Evolutionary conservation across 2,329 filamentous ascomycete species (phyloP).

Genomic region (Fusarium floridanum): DNA sequence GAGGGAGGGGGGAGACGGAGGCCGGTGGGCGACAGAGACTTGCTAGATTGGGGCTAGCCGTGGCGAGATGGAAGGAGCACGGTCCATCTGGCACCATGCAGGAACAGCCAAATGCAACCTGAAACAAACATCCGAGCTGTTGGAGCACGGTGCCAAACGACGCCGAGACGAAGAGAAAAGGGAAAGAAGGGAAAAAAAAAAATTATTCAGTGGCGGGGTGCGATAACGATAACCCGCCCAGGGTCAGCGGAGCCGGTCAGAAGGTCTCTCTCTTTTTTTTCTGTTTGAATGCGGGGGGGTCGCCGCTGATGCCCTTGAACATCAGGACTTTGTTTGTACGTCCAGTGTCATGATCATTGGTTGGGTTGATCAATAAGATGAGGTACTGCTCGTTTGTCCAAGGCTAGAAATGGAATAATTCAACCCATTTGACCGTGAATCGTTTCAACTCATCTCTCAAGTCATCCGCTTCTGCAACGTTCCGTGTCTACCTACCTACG

Average conservation of each 20-base stretch:
- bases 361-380: not conserved
- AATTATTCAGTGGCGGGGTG: constrained; percentile 48
- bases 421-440: not conserved
- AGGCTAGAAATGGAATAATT: not conserved
- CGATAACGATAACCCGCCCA: constrained; percentile 56
- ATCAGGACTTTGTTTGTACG: not conserved
- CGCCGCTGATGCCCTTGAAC: not conserved
- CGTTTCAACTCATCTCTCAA: not conserved
- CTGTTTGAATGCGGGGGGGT: not conserved
- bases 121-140: constrained; percentile 22
- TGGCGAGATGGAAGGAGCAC: constrained; percentile 27
- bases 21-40: constrained; percentile 15
- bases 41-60: constrained; percentile 22
- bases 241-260: not conserved
- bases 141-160: constrained; percentile 23
- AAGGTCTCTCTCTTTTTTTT: not conserved
- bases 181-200: constrained; percentile 24
- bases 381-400: not conserved
- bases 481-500: constrained; percentile 9
- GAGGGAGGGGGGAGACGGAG: constrained; percentile 25
- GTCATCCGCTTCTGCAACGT: constrained; percentile 21
- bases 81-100: constrained; percentile 15
- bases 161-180: constrained; percentile 5
- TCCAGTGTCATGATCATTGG: not conserved
- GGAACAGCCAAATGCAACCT: constrained; percentile 12